Base-by-base conservation (phyloP, 805 yeast genomes). In the Clavispora carvajalis region DNA sequence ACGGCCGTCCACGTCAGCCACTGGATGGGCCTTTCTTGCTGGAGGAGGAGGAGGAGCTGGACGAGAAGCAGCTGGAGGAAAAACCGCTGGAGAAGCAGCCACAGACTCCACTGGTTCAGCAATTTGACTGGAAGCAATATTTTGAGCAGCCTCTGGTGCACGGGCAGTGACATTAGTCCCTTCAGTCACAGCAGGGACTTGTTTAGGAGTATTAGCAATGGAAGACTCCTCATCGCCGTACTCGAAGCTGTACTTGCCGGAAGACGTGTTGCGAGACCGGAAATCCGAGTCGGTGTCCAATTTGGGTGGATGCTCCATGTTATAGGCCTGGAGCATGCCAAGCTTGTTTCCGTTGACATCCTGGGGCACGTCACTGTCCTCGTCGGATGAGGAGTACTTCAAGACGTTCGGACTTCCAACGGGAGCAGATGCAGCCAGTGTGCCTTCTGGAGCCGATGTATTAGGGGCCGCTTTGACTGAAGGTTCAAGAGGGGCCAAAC, bases 21-120 rank as follows among this genome's bases (percentile, higher is more conserved):
- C 28, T 19, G 29, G 21, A 22, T 51, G 48, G 11, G 67, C 69
- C 51, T 75, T 77, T 56, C 82, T 70, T 2, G 81, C 65, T 28
- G 81, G 82, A 15, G 82, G 83, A 26, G 79, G 76, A 4, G 74
- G 72, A 5, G 82, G 82, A 3, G 77, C 71, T 4, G 30, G 39
- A 30, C 33, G 33, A 5, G 26, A 6, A 5, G 16, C 7, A 12
- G 16, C 29, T 25, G 7, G 29, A 5, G 7, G 29, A 10, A 16
- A n/a, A 25, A 8, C 16, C 3, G 29, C 29, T n/a, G 29, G 16
- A 5, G 5, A n/a, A n/a, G n/a, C n/a, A n/a, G n/a, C n/a, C n/a
- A n/a, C n/a, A n/a, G n/a, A n/a, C n/a, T n/a, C 17, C 12, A 7
- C 30, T 4, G 30, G 19, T 15, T 28, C 19, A 5, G 30, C 4